Evolutionary conservation across 2,329 filamentous ascomycete species (phyloP).

Genomic region (Cladophialophora bantiana): DNA sequence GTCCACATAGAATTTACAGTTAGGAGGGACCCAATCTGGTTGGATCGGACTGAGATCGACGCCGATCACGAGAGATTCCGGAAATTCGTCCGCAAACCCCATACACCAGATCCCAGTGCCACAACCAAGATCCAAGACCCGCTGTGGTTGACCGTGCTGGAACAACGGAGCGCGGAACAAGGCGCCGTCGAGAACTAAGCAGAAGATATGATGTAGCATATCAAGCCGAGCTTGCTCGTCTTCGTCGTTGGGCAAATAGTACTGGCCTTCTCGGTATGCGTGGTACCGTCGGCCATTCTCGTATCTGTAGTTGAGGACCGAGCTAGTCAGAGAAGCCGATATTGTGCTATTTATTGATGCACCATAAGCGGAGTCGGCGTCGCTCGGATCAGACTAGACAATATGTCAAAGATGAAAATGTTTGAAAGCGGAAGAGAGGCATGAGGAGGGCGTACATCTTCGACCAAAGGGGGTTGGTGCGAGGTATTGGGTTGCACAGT

Average conservation of each 20-base stretch:
- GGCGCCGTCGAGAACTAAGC: constrained; percentile 22
- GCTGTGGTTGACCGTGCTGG: constrained; percentile 12
- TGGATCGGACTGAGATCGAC: constrained; percentile 52
- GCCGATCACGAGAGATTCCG: constrained; percentile 43
- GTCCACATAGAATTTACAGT: constrained; percentile 44
- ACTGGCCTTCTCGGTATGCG: constrained; percentile 36
- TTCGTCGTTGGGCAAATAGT: constrained; percentile 48
- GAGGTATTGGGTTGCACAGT: too few species aligned
- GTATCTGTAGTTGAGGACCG: constrained; percentile 16
- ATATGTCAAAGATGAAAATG: too few species aligned
- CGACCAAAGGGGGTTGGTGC: too few species aligned
- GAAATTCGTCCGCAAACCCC: constrained; percentile 40
- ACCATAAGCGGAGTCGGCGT: too few species aligned
- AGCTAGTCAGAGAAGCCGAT: too few species aligned
- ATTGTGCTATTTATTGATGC: too few species aligned
- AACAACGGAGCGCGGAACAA: constrained; percentile 32
- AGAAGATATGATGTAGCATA: constrained; percentile 43
- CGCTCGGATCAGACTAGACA: too few species aligned
- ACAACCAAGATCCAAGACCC: constrained; percentile 34
- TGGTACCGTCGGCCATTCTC: constrained; percentile 38
- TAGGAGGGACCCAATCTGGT: constrained; percentile 39
- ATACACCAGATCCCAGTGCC: constrained; percentile 35
- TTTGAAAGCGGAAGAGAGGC: too few species aligned
- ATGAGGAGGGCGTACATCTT: too few species aligned
- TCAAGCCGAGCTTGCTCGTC: constrained; percentile 47